Conservation (phyloP, 2,329 filamentous ascomycete species). For the Colletotrichum karsti region DNA sequence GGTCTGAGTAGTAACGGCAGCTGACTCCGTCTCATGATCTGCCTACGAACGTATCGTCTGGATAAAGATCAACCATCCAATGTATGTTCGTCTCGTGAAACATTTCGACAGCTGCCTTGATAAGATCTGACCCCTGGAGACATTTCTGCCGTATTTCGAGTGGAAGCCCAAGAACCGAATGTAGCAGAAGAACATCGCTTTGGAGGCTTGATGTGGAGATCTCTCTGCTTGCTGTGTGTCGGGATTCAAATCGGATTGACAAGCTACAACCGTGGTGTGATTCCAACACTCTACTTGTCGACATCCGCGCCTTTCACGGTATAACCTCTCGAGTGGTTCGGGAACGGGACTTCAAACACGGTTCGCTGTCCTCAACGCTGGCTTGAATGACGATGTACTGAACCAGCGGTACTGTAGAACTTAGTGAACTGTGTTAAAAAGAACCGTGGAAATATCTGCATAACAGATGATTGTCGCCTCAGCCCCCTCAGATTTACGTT, state of each 20-base stretch:
- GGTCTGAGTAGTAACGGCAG: background rate
- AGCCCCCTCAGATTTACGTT: too few species aligned
- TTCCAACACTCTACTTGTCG: background rate
- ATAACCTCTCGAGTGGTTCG: background rate
- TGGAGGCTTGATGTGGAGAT: background rate
- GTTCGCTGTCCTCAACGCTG: background rate
- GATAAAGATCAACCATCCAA: background rate
- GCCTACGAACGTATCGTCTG: background rate
- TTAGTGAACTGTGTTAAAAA: too few species aligned
- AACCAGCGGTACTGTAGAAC: background rate
- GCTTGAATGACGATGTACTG: background rate
- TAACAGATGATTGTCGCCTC: too few species aligned
- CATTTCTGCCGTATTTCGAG: background rate
- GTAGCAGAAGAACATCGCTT: background rate
- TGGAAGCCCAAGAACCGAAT: background rate
- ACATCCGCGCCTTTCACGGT: background rate
- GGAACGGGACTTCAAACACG: background rate
- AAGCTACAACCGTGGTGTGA: background rate
- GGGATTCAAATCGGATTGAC: background rate
- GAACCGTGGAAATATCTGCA: too few species aligned
- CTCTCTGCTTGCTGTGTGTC: background rate
- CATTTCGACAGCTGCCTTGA: background rate
- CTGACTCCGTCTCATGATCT: background rate
- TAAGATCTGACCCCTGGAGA: background rate
- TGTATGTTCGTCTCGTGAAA: background rate